Evolutionary conservation across 129 eudicot genomes (phyloP).

Genomic region (Glebionis coronaria): DNA sequence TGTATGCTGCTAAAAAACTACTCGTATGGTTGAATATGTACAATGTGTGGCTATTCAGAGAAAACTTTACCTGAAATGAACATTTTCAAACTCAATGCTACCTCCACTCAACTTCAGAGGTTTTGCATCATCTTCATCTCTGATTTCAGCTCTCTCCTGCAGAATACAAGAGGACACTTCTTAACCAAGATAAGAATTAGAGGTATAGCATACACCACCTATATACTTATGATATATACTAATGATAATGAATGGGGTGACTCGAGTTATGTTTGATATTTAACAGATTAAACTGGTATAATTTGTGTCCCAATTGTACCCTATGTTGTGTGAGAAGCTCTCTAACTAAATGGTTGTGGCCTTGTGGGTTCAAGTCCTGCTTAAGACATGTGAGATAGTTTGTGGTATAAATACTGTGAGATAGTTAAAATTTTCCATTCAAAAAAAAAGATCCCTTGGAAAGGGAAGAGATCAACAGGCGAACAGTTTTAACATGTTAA

Average conservation of each 20-base stretch:
- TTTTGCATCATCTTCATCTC: slow-evolving; percentile 63
- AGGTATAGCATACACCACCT: not conserved
- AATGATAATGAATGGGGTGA: not conserved
- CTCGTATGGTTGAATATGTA: not conserved
- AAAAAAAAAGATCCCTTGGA: not conserved
- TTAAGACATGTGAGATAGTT: too few species aligned
- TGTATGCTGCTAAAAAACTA: slow-evolving; percentile 8
- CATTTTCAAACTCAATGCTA: slow-evolving; percentile 70
- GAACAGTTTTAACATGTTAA: not conserved
- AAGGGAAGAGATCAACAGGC: not conserved
- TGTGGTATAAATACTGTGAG: too few species aligned
- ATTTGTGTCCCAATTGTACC: too few species aligned
- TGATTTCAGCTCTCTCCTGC: slow-evolving; percentile 77
- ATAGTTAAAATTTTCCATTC: too few species aligned
- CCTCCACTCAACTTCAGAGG: slow-evolving; percentile 75
- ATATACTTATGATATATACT: too few species aligned
- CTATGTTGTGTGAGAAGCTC: too few species aligned
- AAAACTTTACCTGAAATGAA: slow-evolving; percentile 73
- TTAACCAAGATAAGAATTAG: slow-evolving; percentile 4
- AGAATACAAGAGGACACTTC: slow-evolving; percentile 8
- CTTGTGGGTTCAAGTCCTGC: too few species aligned
- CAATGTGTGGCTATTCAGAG: not conserved
- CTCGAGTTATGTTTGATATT: not conserved
- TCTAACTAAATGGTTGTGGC: too few species aligned
- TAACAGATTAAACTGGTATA: not conserved